A percentile compares a stretch with the other conserved stretches of the same genome.
Conservation (phyloP, 2,329 filamentous ascomycete genomes). For the Juglanconis sp. region DNA sequence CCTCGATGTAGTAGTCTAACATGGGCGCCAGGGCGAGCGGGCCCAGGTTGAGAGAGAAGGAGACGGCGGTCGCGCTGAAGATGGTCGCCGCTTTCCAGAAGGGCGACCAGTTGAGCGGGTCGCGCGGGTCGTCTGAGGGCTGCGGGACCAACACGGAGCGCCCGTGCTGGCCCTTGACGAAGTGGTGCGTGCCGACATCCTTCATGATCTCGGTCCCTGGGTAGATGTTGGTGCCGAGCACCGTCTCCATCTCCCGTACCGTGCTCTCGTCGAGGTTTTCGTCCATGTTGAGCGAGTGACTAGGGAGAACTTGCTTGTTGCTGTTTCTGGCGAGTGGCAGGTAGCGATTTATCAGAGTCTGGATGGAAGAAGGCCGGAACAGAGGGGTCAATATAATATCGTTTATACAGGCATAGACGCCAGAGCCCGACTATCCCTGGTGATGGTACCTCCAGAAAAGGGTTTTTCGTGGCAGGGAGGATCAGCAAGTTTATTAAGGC, state of each 20-base stretch:
- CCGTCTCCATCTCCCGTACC: conserved; percentile 21
- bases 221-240: conserved; percentile 31
- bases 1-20: conserved; percentile 56
- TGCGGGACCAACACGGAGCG: conserved; percentile 47
- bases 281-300: conserved; percentile 16
- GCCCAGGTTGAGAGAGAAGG: conserved; percentile 39
- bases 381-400: too few species aligned
- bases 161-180: conserved; percentile 50
- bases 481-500: too few species aligned
- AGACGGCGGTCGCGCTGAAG: conserved; percentile 32
- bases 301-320: background rate
- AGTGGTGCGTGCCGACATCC: conserved; percentile 60
- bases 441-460: too few species aligned
- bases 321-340: too few species aligned
- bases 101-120: conserved; percentile 47
- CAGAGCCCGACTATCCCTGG: too few species aligned
- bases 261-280: conserved; percentile 24
- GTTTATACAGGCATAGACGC: too few species aligned
- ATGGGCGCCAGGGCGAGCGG: conserved; percentile 47
- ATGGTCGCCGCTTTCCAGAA: conserved; percentile 40
- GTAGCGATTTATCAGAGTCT: too few species aligned
- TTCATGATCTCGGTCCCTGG: conserved; percentile 37
- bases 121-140: conserved; percentile 44
- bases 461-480: too few species aligned
- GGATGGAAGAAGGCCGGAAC: too few species aligned